Evolutionary conservation across 2,329 filamentous ascomycete species (phyloP), one percentile per base, ranked within the genome.

Genomic region (Fusarium metavorans): DNA sequence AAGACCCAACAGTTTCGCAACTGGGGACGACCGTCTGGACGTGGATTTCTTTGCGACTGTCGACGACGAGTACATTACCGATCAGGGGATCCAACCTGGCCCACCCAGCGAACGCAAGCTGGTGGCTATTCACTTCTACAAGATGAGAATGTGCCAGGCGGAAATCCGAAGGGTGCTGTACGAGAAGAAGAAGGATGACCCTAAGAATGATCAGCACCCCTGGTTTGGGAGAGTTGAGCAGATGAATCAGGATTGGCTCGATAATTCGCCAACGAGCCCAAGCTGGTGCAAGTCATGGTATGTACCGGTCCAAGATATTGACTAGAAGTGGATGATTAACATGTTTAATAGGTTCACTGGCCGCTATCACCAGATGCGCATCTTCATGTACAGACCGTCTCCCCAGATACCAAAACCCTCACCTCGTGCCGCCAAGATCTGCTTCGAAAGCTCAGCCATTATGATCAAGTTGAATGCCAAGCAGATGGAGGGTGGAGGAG

Each of bases 321-420:
- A 30, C 20, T 16, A 35, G 54, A 27, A 18, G 25, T 27, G 35
- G 6, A 59, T 23, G 4, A 52, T 77, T 76, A 59, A 71, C 71
- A 72, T 39, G 4, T n/a, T 57, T 34, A 18, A 57, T 61, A 92
- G 91, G 90, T 92, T 92, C 76, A 86, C 85, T 13, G 87, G 88
- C 18, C 89, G 93, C 74, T 95, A 94, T 82, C 95, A 98, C 80
- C 94, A 94, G 56, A 96, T 98, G 91, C 87, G 97, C 25, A 91
- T 98, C 54, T 93, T 95, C 76, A 88, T 98, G 74, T 97, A 95
- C 81, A 90, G 97, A 4, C 97, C 97, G 1, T 98, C 95, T 1
- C 97, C 97, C 1, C 97, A 98, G 81, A 91, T 98, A 3, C 94
- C 96, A 0, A 92, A 94, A 71, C 97, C 97, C 0, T 95, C 95